Evolutionary conservation across 73 alveolate genomes (phyloP).

Genomic region (Paramecium tetraurelia): DNA sequence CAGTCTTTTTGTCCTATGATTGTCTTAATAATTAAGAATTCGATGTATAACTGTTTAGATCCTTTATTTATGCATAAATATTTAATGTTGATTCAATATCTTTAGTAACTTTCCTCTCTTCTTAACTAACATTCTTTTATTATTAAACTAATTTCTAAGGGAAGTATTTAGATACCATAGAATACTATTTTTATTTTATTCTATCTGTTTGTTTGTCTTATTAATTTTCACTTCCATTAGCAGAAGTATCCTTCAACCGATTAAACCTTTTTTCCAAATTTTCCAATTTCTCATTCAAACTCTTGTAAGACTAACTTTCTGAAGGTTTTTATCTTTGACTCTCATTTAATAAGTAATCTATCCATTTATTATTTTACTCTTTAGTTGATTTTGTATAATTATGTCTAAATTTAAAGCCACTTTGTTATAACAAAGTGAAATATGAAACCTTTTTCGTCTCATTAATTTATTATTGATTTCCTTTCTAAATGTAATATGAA

Average conservation of each 20-base stretch:
- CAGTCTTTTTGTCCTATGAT: neutral
- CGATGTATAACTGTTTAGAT: neutral
- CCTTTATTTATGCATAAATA: neutral
- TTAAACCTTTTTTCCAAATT: neutral
- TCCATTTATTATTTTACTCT: neutral
- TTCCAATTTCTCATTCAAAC: neutral
- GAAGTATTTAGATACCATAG: neutral
- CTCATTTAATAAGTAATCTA: neutral
- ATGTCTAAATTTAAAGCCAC: neutral
- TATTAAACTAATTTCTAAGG: neutral
- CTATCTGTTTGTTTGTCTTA: neutral
- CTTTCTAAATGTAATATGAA: neutral
- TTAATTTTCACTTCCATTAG: neutral
- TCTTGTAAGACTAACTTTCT: neutral
- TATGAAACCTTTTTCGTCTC: neutral
- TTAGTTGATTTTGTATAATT: neutral
- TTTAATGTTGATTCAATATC: neutral
- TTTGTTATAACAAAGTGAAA: neutral
- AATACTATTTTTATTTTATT: neutral
- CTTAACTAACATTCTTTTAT: neutral
- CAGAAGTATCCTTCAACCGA: neutral
- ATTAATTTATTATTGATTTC: neutral
- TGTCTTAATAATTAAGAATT: neutral
- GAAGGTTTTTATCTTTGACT: neutral
- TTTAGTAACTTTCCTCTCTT: neutral